These are phyloP conservation scores for Sophora flavescens DNA, from an alignment of 306 rosid genomes.

Conservation along the genomic window DNA sequence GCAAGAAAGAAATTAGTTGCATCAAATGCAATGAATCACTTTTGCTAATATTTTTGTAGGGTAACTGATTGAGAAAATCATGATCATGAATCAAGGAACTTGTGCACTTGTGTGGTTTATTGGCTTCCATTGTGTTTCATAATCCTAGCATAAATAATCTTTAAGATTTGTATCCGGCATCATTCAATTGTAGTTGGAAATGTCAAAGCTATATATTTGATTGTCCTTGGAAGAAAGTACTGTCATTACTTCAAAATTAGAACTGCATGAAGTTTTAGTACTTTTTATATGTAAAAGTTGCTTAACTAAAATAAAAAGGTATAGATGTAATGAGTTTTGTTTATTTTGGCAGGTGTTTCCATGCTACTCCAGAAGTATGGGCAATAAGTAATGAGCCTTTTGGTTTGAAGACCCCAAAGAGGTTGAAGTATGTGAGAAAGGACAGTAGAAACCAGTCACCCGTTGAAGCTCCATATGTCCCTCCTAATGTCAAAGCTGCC, in stretches of 20 bases:
- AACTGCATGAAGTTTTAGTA: background rate
- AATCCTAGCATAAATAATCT: too few relatives aligned
- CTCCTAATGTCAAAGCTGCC: slow-evolving; percentile 59
- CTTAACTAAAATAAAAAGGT: slow-evolving; percentile 28
- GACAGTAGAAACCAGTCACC: slow-evolving; percentile 68
- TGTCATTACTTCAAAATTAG: slow-evolving; percentile 1
- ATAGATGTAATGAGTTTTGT: slow-evolving; percentile 34
- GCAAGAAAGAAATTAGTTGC: too few relatives aligned
- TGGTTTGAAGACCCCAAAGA: slow-evolving; percentile 71
- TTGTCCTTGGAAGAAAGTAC: slow-evolving; percentile 37
- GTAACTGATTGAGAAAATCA: too few relatives aligned
- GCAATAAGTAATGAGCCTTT: slow-evolving; percentile 57
- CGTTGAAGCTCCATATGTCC: slow-evolving; percentile 79
- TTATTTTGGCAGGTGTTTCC: slow-evolving; percentile 66
- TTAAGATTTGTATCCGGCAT: slow-evolving; percentile 12
- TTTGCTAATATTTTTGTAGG: too few relatives aligned
- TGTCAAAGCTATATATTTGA: slow-evolving; percentile 27
- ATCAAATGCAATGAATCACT: too few relatives aligned
- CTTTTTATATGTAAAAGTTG: background rate
- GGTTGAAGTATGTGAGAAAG: slow-evolving; percentile 68
- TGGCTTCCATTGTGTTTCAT: background rate
- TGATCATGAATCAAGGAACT: too few relatives aligned
- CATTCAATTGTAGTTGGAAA: slow-evolving; percentile 18
- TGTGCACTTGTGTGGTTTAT: too few relatives aligned
- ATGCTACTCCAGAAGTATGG: slow-evolving; percentile 62